phyloP scores from a whole-genome alignment of 441 rosid species.

The Hypseocharis bilobata region DNA sequence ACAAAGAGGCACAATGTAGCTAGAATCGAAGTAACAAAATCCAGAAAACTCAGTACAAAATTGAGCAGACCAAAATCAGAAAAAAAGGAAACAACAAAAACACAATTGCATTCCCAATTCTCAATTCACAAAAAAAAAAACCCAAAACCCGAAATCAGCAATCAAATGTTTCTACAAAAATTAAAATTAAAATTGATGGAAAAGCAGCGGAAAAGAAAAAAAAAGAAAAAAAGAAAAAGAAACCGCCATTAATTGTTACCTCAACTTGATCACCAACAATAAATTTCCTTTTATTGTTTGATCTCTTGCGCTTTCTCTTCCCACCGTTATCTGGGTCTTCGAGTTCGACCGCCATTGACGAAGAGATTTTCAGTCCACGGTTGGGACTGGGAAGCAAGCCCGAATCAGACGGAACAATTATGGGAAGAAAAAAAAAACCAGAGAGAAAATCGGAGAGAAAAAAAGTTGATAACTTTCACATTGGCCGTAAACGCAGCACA shows the following conservation, averaged over 20 bases:
- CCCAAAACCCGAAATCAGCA: background rate
- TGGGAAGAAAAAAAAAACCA: too few relatives aligned
- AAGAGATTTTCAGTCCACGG: too few relatives aligned
- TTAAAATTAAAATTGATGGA: background rate
- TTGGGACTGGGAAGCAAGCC: too few relatives aligned
- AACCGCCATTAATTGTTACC: constrained; percentile 17
- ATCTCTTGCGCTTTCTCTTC: constrained; percentile 23
- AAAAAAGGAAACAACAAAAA: background rate
- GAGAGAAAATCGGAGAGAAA: too few relatives aligned
- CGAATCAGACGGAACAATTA: too few relatives aligned
- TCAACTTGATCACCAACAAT: constrained; percentile 32
- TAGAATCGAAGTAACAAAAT: background rate
- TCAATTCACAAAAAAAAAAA: background rate
- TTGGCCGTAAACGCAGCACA: too few relatives aligned
- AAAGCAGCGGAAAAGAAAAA: too few relatives aligned
- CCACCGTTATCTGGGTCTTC: constrained; percentile 21
- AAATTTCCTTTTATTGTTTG: constrained; percentile 22
- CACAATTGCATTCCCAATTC: constrained; percentile 14
- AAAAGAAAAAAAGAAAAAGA: background rate
- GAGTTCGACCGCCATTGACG: constrained; percentile 20
- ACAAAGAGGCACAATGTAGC: constrained; percentile 14
- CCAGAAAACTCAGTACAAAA: background rate
- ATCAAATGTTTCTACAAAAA: background rate
- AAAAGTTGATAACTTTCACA: too few relatives aligned
- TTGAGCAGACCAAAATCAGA: background rate